Conservation (phyloP, 2,329 filamentous ascomycete genomes). For the Colletotrichum costaricense region DNA sequence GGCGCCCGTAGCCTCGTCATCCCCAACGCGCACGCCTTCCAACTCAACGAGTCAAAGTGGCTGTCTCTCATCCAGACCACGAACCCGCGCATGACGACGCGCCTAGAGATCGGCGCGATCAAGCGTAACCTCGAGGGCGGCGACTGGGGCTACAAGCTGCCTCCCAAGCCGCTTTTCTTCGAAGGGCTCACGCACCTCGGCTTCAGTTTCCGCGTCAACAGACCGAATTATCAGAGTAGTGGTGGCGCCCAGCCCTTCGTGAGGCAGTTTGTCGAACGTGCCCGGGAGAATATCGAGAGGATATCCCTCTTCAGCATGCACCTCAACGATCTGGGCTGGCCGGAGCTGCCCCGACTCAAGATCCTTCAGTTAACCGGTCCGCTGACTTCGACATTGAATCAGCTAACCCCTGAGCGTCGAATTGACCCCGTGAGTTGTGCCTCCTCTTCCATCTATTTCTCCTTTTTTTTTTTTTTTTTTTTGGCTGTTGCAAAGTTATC, state of each 20-base stretch:
- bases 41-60: constrained; percentile 33
- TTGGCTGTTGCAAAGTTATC: no score
- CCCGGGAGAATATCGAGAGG: constrained; percentile 15
- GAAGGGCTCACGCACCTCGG: constrained; percentile 17
- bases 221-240: constrained; percentile 6
- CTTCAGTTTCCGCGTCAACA: constrained; percentile 13
- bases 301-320: constrained; percentile 21
- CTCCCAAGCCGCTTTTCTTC: constrained; percentile 30
- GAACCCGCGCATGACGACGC: constrained; percentile 28
- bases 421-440: constrained; percentile 19
- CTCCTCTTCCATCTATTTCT: no score
- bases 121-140: constrained; percentile 19
- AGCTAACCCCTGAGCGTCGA: constrained; percentile 23
- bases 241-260: constrained; percentile 27
- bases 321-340: constrained; percentile 30
- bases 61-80: constrained; percentile 32
- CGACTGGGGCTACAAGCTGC: constrained; percentile 33
- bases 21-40: constrained; percentile 25
- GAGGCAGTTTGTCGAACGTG: constrained; percentile 24
- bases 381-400: constrained; percentile 7
- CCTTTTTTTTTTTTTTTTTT: no score
- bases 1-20: constrained; percentile 30
- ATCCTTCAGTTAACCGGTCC: constrained; percentile 28
- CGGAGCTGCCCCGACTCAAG: constrained; percentile 29
- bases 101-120: constrained; percentile 29